Evolutionary conservation across 2,329 filamentous ascomycete species (phyloP).

Genomic region (Botrytis squamosa): DNA sequence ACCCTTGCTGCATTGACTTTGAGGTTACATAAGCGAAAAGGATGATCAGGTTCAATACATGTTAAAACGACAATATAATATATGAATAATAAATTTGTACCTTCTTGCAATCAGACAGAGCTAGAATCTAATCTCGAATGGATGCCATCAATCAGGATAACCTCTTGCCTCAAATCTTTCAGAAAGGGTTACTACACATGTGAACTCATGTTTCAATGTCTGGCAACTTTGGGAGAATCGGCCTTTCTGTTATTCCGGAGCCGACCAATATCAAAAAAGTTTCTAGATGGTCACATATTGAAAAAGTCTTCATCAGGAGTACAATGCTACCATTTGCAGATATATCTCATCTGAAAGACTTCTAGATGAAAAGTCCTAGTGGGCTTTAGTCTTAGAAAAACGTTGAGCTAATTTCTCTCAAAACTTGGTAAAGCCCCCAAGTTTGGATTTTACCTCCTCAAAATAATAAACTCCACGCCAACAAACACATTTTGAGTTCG

Average conservation of each 20-base stretch:
- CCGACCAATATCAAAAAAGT: constrained; percentile 14
- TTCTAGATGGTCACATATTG: not conserved
- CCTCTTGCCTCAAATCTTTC: not conserved
- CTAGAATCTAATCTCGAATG: not conserved
- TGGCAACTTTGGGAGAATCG: not conserved
- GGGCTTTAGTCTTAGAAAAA: not conserved
- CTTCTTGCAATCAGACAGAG: not conserved
- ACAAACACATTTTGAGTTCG: not conserved
- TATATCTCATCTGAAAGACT: not conserved
- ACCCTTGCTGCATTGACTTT: constrained; percentile 1
- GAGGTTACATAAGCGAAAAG: not conserved
- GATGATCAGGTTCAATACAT: not conserved
- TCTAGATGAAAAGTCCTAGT: not conserved
- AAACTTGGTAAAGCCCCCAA: not conserved
- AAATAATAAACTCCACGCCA: not conserved
- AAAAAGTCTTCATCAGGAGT: not conserved
- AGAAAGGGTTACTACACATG: no score
- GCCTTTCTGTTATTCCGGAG: constrained; percentile 12
- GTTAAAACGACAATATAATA: not conserved
- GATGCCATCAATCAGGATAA: no score
- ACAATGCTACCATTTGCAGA: not conserved
- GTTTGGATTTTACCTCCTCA: not conserved
- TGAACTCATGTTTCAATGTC: not conserved
- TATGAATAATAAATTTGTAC: not conserved
- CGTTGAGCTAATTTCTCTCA: not conserved